Evolutionary conservation across 805 yeast genomes (phyloP), one percentile per base, ranked within the genome.

Genomic region (Candida mattraensis): DNA sequence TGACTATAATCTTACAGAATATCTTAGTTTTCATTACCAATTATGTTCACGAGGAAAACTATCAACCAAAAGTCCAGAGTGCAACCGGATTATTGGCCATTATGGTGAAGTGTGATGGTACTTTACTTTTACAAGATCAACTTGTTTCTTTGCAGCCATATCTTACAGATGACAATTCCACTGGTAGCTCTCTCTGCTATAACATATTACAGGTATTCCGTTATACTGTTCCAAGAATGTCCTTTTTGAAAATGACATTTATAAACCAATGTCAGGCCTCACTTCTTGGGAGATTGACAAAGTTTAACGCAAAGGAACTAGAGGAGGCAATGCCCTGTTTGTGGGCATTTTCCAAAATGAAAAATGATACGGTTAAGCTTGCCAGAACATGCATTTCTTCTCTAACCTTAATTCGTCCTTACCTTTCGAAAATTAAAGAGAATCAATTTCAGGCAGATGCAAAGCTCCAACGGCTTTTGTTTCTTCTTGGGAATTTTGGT

Each of bases 241-340:
- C 53, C 0, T 59, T 72, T 5, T 60, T 83, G 29, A 70, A 80
- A 30, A 69, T 74, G 0, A 68, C 64, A 3, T 82, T 79, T 48
- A 48, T 78, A 18, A 43, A 56, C 15, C 70, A 67, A 7, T 67
- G 80, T 11, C 81, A 77, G 51, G 50, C 66, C 0, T 66, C 74
- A 2, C 48, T 86, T n/a, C 53, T 84, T 42, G 64, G 64, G 21
- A 62, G 74, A 20, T 56, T 86, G 20, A 80, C 89, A 2, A 80
- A 74, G 42, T 73, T 81, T 59, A 73, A 69, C 33, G 67, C 70
- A 0, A 66, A 56, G 39, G 93, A 85, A 46, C 57, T 86, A 7
- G 75, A 75, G n/a, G 80, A 80, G 50, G 95, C 91, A 0, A 72
- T 86, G 56, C 87, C 88, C 1, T 69, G 86, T 38, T 59, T 77